Conservation (phyloP, 495 filamentous ascomycete species). For the Talaromyces trachyspermus region DNA sequence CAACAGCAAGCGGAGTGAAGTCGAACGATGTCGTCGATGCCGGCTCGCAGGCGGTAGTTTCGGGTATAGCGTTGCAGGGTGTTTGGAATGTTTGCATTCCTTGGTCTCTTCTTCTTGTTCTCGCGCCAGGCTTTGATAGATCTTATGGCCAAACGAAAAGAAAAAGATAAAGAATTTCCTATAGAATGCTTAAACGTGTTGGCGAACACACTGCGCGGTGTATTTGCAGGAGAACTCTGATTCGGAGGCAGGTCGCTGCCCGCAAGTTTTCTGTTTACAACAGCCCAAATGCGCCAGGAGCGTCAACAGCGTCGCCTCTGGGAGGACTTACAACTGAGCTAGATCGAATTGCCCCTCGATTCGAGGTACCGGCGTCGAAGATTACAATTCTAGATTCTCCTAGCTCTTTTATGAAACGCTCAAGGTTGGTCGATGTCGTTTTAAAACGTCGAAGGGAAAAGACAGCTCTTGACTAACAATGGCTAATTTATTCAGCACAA, state of each 20-base stretch:
- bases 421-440: slow-evolving; percentile 54
- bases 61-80: slow-evolving; percentile 17
- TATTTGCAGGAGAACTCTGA: slow-evolving; percentile 22
- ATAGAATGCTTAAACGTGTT: slow-evolving; percentile 35
- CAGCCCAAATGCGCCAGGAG: slow-evolving; percentile 17
- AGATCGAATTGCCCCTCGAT: slow-evolving; percentile 81
- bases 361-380: slow-evolving; percentile 74
- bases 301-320: slow-evolving; percentile 31
- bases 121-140: not conserved
- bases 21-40: slow-evolving; percentile 11
- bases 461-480: slow-evolving; percentile 12
- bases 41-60: slow-evolving; percentile 15
- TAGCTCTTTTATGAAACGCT: slow-evolving; percentile 73
- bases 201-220: slow-evolving; percentile 32
- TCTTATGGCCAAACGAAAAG: not conserved
- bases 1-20: slow-evolving; percentile 5
- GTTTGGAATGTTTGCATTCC: slow-evolving; percentile 38
- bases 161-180: not conserved
- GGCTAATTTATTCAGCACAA: slow-evolving; percentile 47
- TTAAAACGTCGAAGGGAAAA: too few relatives aligned
- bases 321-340: slow-evolving; percentile 67
- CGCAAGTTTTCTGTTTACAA: slow-evolving; percentile 36
- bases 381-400: slow-evolving; percentile 75
- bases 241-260: slow-evolving; percentile 24
- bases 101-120: slow-evolving; percentile 12